phyloP scores from a whole-genome alignment of 306 rosid genomes.

The Vachellia pachyceras region DNA sequence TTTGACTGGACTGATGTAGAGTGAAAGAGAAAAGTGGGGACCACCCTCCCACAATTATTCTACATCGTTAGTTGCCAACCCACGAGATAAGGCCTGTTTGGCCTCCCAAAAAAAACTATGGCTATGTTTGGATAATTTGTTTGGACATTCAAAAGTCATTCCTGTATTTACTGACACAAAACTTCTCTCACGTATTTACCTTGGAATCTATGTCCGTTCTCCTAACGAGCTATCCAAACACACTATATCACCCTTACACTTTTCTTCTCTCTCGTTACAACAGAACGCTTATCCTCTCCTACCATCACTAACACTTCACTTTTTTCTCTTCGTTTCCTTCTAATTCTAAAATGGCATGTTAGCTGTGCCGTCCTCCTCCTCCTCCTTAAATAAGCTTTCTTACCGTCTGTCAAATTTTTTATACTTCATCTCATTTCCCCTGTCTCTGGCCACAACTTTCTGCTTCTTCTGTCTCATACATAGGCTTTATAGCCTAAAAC shows the following conservation, averaged over 20 bases:
- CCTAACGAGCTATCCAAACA: too few species aligned
- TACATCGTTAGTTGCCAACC: constrained; percentile 45
- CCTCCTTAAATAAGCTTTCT: neutral
- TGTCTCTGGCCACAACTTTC: neutral
- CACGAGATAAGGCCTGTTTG: constrained; percentile 42
- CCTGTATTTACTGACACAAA: too few species aligned
- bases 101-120: too few species aligned
- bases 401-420: constrained; percentile 5
- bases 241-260: too few species aligned
- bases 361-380: neutral
- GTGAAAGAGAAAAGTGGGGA: constrained; percentile 41
- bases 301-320: neutral
- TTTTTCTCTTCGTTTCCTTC: neutral
- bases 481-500: constrained; percentile 35
- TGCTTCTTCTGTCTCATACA: constrained; percentile 19
- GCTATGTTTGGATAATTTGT: too few species aligned
- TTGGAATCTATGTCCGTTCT: too few species aligned
- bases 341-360: neutral
- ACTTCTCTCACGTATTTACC: too few species aligned
- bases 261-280: neutral
- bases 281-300: neutral
- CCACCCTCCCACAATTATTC: constrained; percentile 49
- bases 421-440: constrained; percentile 29
- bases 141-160: too few species aligned
- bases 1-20: constrained; percentile 60